Evolutionary conservation across 1,284 basidiomycete genomes (phyloP), one percentile per base, ranked within the genome.

Genomic region (Gomphus bonarii): DNA sequence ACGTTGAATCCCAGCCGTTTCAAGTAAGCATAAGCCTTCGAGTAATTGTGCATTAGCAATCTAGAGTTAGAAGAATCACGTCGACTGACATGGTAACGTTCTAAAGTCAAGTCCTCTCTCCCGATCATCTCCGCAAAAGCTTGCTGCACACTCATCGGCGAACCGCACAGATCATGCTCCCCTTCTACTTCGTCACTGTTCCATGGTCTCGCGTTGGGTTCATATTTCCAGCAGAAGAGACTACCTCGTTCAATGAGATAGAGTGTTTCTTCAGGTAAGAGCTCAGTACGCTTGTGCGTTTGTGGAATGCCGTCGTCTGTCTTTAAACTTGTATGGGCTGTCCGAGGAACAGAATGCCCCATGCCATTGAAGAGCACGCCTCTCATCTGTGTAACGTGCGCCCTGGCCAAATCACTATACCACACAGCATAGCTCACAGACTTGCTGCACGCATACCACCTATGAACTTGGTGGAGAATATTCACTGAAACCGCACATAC

Each of bases 251-350:
- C 95, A 48, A 95, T 77, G 31, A 98, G 78, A 72, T 97, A 98
- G 8, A 98, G 76, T 0, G 91, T 82, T 71, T 98, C 95, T 72
- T 99, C 95, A 0, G 95, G 95, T 2, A 97, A 75, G 0, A 99
- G 75, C 65, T 97, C 92, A n/a, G 87, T 72, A 48, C 78, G 73
- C 67, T 82, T 87, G 31, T 77, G 75, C 18, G 69, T 60, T 63
- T 76, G 82, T 42, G 68, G 62, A 40, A 40, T n/a, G 20, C 43
- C 38, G n/a, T 58, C 35, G n/a, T 46, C 33, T 22, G 11, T 25
- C 42, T 57, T 28, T 55, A 49, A 33, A 49, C 36, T 44, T 43
- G 46, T 11, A 60, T 64, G 1, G 64, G 68, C 60, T 3, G 72
- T 64, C 20, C 77, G 77, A 36, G 79, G 77, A 40, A 72, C 80